Evolutionary conservation across 352 stramenopile genomes (phyloP), one percentile per base, ranked within the genome.

Genomic region (Blastocystis sp.): DNA sequence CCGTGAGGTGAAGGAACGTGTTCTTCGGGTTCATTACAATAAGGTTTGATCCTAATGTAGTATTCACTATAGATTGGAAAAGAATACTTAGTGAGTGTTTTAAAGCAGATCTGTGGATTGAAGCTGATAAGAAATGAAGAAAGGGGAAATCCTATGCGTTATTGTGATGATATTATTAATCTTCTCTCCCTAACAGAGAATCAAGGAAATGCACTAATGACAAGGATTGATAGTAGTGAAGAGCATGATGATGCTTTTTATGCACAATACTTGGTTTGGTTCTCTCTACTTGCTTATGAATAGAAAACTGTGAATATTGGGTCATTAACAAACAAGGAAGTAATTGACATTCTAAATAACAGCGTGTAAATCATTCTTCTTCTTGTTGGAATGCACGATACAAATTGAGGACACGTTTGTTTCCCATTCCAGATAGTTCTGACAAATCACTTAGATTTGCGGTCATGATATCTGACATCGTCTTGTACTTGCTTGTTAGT

Each of bases 391-490:
- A 85, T 3, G 73, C 73, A 26, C 41, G 53, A 53, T 66, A 85
- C 18, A 85, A 18, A 66, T 68, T 66, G 2, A 85, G 39, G 2
- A 85, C 50, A 47, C 73, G 73, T 45, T 85, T 56, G 3, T 56
- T 45, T 85, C 73, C 73, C 50, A 85, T 85, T 85, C 73, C 73
- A 45, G 73, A 53, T 6, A 85, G 43, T 20, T 85, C 53, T 13
- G 53, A 24, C n/a, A 85, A 45, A 34, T 69, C 73, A 43, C 43
- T 45, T 18, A 85, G 2, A 30, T 53, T 30, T n/a, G 73, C 73
- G 4, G 73, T 85, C 53, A 85, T 85, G 9, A 85, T 85, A 45
- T 85, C 73, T 30, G 47, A 39, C 73, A 85, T 85, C 45, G 73
- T 85, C 5, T 26, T 62, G 26, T 53, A 85, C 30, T 68, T 66